A percentile compares a stretch with the other conserved stretches of the same genome.
phyloP scores from a whole-genome alignment of 306 rosid genomes.

The Prunus davidiana region DNA sequence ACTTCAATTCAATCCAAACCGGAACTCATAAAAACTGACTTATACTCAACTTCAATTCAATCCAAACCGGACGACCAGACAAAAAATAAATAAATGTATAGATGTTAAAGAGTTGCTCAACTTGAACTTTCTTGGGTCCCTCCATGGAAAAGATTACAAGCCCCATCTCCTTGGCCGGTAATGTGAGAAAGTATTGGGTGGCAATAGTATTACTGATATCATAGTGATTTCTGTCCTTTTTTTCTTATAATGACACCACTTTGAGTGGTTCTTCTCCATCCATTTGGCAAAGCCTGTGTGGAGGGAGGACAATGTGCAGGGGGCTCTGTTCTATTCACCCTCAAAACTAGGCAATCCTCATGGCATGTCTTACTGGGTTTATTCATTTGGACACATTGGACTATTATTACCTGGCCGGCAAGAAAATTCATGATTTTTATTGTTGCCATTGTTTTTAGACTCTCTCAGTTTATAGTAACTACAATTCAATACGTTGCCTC shows the following conservation, averaged over 20 bases:
- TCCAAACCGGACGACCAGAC: neutral
- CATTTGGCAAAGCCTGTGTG: conserved; percentile 11
- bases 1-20: no score
- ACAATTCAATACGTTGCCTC: conserved; percentile 7
- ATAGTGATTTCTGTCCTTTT: neutral
- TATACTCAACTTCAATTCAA: no score
- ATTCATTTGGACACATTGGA: neutral
- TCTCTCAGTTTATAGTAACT: no score
- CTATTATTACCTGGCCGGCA: conserved; percentile 1
- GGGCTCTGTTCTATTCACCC: neutral
- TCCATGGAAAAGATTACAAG: neutral
- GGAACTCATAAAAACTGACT: no score
- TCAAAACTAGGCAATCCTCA: neutral
- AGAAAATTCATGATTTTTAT: neutral
- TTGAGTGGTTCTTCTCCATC: neutral
- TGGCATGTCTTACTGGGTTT: neutral
- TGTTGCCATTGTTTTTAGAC: no score
- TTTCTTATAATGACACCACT: neutral
- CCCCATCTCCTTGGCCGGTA: neutral
- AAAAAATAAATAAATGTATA: neutral
- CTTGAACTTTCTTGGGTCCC: conserved; percentile 18
- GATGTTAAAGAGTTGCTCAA: neutral
- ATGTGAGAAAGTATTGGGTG: neutral
- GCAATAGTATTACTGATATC: neutral
- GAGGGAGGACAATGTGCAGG: neutral